These are phyloP conservation scores for Brassica juncea DNA, from an alignment of 345 rosid species.

Conservation along the genomic window DNA sequence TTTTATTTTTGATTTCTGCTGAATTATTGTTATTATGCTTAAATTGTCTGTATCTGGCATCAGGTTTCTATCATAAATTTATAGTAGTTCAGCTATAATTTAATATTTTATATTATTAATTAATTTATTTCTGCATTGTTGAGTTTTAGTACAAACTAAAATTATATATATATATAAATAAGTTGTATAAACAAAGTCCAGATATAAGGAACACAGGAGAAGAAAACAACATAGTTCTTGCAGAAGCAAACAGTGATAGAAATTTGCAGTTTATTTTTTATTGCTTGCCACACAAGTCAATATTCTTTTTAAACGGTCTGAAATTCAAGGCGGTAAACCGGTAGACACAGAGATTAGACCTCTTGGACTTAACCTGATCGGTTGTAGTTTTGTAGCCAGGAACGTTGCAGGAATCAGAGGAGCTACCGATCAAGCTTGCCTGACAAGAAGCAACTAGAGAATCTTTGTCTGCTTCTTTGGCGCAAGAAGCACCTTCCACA, in stretches of 20 bases:
- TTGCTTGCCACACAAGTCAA: slow-evolving; percentile 56
- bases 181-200: background rate
- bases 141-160: background rate
- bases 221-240: slow-evolving; percentile 16
- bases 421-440: slow-evolving; percentile 62
- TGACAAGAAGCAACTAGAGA: slow-evolving; percentile 54
- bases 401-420: slow-evolving; percentile 68
- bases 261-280: background rate
- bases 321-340: slow-evolving; percentile 70
- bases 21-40: slow-evolving; percentile 21
- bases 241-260: background rate
- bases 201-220: slow-evolving; percentile 3
- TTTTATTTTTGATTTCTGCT: background rate
- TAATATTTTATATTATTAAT: background rate
- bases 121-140: slow-evolving; percentile 2
- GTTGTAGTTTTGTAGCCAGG: slow-evolving; percentile 80
- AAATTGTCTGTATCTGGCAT: slow-evolving; percentile 35
- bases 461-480: slow-evolving; percentile 13
- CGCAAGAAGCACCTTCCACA: slow-evolving; percentile 66
- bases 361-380: slow-evolving; percentile 69
- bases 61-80: slow-evolving; percentile 29
- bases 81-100: slow-evolving; percentile 12
- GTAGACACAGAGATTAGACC: slow-evolving; percentile 73
- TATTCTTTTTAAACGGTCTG: slow-evolving; percentile 67
- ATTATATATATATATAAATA: background rate